Conservation (phyloP, 2,329 filamentous ascomycete species). For the Aspergillus candidus region DNA sequence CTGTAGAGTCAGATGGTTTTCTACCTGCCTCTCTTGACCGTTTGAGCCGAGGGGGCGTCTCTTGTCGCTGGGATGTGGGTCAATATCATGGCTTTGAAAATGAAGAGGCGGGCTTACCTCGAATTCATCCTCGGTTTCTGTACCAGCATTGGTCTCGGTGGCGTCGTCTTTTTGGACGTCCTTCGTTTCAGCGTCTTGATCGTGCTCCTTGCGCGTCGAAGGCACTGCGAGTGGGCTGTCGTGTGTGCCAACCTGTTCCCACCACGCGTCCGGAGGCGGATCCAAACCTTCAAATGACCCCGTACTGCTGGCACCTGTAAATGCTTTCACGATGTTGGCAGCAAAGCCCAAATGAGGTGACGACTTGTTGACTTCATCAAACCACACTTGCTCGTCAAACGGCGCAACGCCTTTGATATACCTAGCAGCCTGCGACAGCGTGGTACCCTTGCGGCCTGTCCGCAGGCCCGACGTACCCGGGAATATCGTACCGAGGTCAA, state of each 20-base stretch:
- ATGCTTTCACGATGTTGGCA: conserved; percentile 21
- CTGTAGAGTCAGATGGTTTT: background rate
- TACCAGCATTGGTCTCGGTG: conserved; percentile 17
- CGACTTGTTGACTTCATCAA: conserved; percentile 18
- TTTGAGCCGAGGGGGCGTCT: conserved; percentile 29
- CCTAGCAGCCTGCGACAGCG: conserved; percentile 47
- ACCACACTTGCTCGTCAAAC: conserved; percentile 49
- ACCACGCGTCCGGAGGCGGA: conserved; percentile 27
- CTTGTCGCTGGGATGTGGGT: conserved; percentile 26
- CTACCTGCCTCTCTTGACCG: conserved; percentile 6
- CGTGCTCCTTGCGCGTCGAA: background rate
- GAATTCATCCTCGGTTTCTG: conserved; percentile 31
- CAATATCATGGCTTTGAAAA: background rate
- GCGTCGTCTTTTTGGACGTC: conserved; percentile 3
- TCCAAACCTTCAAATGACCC: conserved; percentile 10
- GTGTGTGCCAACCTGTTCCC: conserved; percentile 21
- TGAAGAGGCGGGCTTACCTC: conserved; percentile 24
- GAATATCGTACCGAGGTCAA: conserved; percentile 53
- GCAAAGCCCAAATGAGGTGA: conserved; percentile 17
- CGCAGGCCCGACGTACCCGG: conserved; percentile 47
- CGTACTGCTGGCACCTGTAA: conserved; percentile 10
- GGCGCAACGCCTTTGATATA: conserved; percentile 50
- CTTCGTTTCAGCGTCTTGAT: conserved; percentile 1
- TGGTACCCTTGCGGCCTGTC: conserved; percentile 37
- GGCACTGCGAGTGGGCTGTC: conserved; percentile 1